These are phyloP conservation scores for Cryptosporidium ubiquitum DNA, from an alignment of 169 alveolate genomes.

Conservation along the genomic window DNA sequence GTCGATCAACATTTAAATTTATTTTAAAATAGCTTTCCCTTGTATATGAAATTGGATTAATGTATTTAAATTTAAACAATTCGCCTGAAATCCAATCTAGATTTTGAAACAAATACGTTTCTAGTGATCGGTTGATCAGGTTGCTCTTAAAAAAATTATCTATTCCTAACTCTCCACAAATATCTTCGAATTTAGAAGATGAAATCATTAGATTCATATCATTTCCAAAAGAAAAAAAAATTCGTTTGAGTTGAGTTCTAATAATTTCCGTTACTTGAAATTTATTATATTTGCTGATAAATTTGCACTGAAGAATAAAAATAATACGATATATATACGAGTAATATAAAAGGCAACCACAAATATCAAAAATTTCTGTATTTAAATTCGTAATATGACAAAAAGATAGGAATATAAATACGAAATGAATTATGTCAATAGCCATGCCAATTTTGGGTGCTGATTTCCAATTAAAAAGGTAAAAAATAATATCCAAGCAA, in stretches of 20 bases:
- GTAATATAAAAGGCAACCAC: not conserved
- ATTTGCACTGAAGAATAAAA: constrained; percentile 43
- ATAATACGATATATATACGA: constrained; percentile 21
- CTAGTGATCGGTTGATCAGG: not conserved
- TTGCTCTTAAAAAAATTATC: not conserved
- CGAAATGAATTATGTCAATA: constrained; percentile 3
- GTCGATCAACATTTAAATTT: not conserved
- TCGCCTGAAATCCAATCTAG: not conserved
- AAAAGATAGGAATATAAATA: not conserved
- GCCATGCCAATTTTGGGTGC: not conserved
- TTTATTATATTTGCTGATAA: not conserved
- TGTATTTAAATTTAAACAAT: not conserved
- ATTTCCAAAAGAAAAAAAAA: constrained; percentile 8
- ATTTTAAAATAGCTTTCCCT: not conserved
- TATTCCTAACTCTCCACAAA: constrained; percentile 24
- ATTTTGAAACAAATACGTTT: not conserved
- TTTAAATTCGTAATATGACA: not conserved
- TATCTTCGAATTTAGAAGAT: constrained; percentile 8
- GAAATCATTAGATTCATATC: constrained; percentile 21
- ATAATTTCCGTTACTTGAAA: constrained; percentile 39
- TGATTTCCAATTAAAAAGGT: constrained; percentile 32
- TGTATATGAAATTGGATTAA: not conserved
- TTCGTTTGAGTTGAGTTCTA: constrained; percentile 28
- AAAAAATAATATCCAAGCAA: constrained; percentile 6
- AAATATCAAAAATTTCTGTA: not conserved